Base-by-base conservation (phyloP, 2,329 filamentous ascomycete genomes). In the Rhexocercosporidium sp. region DNA sequence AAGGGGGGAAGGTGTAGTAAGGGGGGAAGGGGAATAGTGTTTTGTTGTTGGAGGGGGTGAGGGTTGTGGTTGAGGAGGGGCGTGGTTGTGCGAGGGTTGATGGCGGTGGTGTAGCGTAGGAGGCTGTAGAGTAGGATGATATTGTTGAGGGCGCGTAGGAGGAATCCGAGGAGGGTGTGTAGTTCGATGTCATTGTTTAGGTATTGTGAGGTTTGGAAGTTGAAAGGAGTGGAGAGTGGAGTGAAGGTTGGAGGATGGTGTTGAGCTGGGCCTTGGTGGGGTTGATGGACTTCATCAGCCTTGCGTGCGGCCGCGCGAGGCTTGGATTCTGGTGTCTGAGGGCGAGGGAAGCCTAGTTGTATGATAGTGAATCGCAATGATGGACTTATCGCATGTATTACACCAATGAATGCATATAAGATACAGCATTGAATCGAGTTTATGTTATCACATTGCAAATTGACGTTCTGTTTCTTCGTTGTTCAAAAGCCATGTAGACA, bases 1-100 rank as follows among this genome's bases (percentile, higher is more conserved):
- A 94, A 76, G 92, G 90, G 0, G 92, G 92, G 82, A 93, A 95
- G 81, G 83, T 82, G 85, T 94, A 91, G 78, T 88, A 86, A 73
- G 83, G 84, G 3, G 88, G 88, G 79, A 88, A 90, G 46, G 73
- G 64, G 79, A 89, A 90, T 59, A 16, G 27, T 47, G n/a, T 27
- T 34, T 18, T n/a, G n/a, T n/a, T n/a, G n/a, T n/a, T n/a, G n/a
- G n/a, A n/a, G n/a, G n/a, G n/a, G n/a, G 57, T 60, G 3, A 16
- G 22, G 20, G 56, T 46, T 6, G 51, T 29, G 11, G 51, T 56
- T 9, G 39, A 44, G 44, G 37, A 18, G 25, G n/a, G 37, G 16
- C 37, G 39, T 47, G 39, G 22, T 61, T 37, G 31, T 18, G 14
- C 16, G 3, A 5, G 18, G 1, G 27, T 25, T 20, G 20, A n/a